phyloP scores from a whole-genome alignment of 176 grass and related monocot species.

The Calamus simplicifolius region DNA sequence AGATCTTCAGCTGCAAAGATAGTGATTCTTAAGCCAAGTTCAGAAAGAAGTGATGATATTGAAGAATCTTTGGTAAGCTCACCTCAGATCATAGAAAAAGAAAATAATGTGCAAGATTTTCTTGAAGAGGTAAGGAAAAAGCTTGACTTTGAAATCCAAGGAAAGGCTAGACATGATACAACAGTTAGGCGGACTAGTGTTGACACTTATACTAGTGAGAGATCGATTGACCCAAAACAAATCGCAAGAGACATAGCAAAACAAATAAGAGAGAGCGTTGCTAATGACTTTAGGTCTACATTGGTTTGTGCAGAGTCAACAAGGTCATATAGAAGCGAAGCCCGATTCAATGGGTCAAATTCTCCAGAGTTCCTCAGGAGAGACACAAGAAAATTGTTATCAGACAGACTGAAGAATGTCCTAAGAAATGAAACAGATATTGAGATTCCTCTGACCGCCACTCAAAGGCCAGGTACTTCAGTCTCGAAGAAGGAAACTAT shows the following conservation, averaged over 20 bases:
- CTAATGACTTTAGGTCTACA: slow-evolving; percentile 43
- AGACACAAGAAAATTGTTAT: slow-evolving; percentile 57
- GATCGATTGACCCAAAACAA: slow-evolving; percentile 49
- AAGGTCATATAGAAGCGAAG: slow-evolving; percentile 44
- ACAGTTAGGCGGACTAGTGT: slow-evolving; percentile 12
- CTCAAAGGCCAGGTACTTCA: slow-evolving; percentile 7
- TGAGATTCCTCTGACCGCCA: slow-evolving; percentile 20
- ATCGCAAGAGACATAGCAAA: slow-evolving; percentile 61
- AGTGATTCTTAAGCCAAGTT: slow-evolving; percentile 81
- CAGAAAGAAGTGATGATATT: slow-evolving; percentile 50
- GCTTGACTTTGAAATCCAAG: slow-evolving; percentile 77
- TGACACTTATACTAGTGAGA: slow-evolving; percentile 7
- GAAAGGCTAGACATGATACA: slow-evolving; percentile 28
- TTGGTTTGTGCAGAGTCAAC: slow-evolving; percentile 52
- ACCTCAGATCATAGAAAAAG: slow-evolving; percentile 68
- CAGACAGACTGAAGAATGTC: slow-evolving; percentile 61
- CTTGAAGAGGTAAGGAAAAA: slow-evolving; percentile 88
- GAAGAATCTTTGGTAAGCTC: slow-evolving; percentile 73
- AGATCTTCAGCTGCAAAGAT: slow-evolving; percentile 63
- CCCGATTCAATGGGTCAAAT: slow-evolving; percentile 28
- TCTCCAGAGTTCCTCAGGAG: slow-evolving; percentile 39
- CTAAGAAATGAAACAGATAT: slow-evolving; percentile 43
- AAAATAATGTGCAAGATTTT: slow-evolving; percentile 83
- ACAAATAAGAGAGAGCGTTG: slow-evolving; percentile 65
- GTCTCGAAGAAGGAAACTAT: slow-evolving; percentile 5